A percentile compares a stretch with the other conserved stretches of the same genome.
Evolutionary conservation across 176 grass and related monocot genomes (phyloP).

Genomic region (Oryza meyeriana): DNA sequence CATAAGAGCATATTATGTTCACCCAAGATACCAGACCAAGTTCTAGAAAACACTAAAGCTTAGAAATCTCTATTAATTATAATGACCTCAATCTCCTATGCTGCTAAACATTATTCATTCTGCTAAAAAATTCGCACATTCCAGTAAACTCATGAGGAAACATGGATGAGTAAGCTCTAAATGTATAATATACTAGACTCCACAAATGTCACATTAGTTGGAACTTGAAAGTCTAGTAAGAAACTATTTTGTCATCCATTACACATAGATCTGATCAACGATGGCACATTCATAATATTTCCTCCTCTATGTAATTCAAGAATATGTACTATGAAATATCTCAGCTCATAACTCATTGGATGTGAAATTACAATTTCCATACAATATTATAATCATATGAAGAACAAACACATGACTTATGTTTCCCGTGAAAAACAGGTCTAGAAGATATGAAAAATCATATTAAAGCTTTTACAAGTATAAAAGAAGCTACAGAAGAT

Average conservation of each 20-base stretch:
- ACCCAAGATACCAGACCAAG: not conserved
- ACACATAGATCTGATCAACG: not conserved
- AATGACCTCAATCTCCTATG: not conserved
- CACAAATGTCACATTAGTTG: not conserved
- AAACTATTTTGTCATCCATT: not conserved
- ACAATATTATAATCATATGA: not conserved
- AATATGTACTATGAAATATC: conserved; percentile 7
- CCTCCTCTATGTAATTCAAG: not conserved
- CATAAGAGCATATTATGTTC: not conserved
- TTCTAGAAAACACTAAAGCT: conserved; percentile 23
- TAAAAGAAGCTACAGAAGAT: not conserved
- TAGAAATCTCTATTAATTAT: not conserved
- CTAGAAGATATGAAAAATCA: conserved; percentile 16
- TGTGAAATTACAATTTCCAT: not conserved
- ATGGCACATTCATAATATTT: not conserved
- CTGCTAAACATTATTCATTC: not conserved
- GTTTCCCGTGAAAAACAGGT: not conserved
- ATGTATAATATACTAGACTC: not conserved
- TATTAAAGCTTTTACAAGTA: not conserved
- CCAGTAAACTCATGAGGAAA: not conserved
- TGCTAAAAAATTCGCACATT: not conserved
- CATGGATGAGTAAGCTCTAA: conserved; percentile 6
- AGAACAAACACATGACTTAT: conserved; percentile 2
- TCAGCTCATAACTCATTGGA: not conserved
- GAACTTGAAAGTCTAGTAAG: not conserved